Conservation (phyloP, 129 eudicot genomes). For the Helianthus tuberosus region DNA sequence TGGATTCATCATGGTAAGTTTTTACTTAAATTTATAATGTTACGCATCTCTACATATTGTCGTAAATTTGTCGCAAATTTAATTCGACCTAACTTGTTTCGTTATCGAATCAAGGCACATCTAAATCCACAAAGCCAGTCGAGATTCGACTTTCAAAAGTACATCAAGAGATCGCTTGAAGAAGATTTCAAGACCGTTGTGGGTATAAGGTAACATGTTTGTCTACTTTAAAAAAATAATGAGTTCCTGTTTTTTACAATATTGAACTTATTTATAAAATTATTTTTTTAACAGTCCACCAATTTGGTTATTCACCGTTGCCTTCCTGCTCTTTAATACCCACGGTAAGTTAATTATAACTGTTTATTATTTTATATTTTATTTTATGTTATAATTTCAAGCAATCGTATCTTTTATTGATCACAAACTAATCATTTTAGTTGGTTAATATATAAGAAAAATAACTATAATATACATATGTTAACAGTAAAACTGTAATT, state of each 20-base stretch:
- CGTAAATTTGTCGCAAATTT: neutral
- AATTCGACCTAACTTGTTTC: neutral
- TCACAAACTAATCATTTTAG: neutral
- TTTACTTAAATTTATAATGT: neutral
- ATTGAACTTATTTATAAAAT: neutral
- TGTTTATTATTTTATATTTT: neutral
- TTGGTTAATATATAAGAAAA: neutral
- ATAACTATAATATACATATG: no score
- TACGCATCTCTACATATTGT: no score
- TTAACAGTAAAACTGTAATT: no score
- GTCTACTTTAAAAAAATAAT: neutral
- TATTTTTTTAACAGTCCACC: slow-evolving; percentile 44
- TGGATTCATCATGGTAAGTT: slow-evolving; percentile 56
- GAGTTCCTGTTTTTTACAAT: neutral
- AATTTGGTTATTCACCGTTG: slow-evolving; percentile 49
- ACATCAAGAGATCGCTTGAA: slow-evolving; percentile 64
- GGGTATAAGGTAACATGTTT: slow-evolving; percentile 50
- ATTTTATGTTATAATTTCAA: neutral
- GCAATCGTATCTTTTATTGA: neutral
- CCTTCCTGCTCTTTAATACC: slow-evolving; percentile 52
- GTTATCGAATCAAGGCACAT: slow-evolving; percentile 48
- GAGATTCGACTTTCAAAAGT: slow-evolving; percentile 57
- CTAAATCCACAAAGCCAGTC: slow-evolving; percentile 49
- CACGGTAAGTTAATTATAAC: slow-evolving; percentile 31
- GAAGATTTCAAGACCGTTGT: slow-evolving; percentile 64